Evolutionary conservation across 108 stramenopile species (phyloP).

Genomic region (Nannochloropsis salina): DNA sequence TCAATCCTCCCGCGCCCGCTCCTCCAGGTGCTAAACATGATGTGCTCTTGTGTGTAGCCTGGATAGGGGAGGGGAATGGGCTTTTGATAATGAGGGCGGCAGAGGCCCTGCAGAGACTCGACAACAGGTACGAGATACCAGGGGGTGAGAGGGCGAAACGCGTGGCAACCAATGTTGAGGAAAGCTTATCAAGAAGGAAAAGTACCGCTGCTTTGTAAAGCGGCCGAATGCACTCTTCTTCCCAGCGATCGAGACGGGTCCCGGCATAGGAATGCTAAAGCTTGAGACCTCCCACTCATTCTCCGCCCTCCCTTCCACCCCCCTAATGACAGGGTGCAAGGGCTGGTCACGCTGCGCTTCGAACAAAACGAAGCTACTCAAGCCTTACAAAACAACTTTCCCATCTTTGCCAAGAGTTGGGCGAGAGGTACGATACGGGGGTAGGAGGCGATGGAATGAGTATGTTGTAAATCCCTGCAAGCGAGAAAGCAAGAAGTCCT

Average conservation of each 20-base stretch:
- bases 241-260: too few relatives aligned
- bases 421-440: not conserved
- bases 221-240: too few relatives aligned
- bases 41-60: not conserved
- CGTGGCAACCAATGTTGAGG: too few relatives aligned
- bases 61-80: conserved; percentile 2
- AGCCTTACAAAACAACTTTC: not conserved
- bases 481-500: too few relatives aligned
- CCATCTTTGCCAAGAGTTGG: not conserved
- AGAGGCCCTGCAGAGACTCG: not conserved
- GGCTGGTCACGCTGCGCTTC: not conserved
- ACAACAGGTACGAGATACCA: not conserved
- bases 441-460: not conserved
- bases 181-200: too few relatives aligned
- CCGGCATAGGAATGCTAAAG: too few relatives aligned
- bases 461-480: too few relatives aligned
- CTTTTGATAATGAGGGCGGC: not conserved
- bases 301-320: not conserved
- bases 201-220: too few relatives aligned
- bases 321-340: not conserved
- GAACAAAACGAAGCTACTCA: not conserved
- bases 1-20: not conserved
- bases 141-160: too few relatives aligned
- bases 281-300: not conserved
- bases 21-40: not conserved